A percentile compares a stretch with the other conserved stretches of the same genome.
Conservation (phyloP, 305 asterid species). For the Withania somnifera region DNA sequence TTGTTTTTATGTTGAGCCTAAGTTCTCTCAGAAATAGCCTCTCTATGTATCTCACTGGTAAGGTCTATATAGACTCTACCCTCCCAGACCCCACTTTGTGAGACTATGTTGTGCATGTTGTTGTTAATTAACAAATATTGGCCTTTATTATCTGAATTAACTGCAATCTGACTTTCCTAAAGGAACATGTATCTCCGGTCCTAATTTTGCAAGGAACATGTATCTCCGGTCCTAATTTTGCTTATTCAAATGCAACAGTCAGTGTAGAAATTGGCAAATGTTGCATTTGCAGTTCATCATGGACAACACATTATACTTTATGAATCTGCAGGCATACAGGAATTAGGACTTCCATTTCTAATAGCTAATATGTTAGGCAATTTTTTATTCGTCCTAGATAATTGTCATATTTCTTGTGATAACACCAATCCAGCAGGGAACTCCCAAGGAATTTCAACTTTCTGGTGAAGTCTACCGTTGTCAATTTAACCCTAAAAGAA, state of each 20-base stretch:
- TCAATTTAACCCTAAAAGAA: not conserved
- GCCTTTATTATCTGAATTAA: not conserved
- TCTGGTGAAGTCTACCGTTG: not conserved
- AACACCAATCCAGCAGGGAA: not conserved
- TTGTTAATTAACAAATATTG: not conserved
- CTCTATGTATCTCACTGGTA: too few species aligned
- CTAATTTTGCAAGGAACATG: not conserved
- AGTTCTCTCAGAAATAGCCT: too few species aligned
- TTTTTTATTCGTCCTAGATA: not conserved
- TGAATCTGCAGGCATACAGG: not conserved
- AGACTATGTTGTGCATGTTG: too few species aligned
- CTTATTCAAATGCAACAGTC: not conserved
- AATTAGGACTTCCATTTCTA: not conserved
- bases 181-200: not conserved
- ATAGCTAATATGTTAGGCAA: not conserved
- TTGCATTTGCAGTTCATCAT: not conserved
- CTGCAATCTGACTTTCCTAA: not conserved
- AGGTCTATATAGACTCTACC: too few species aligned
- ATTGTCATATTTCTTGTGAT: not conserved
- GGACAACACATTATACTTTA: not conserved
- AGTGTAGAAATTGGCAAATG: not conserved
- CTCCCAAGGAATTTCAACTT: not conserved
- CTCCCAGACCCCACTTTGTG: too few species aligned
- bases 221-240: not conserved
- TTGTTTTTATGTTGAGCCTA: too few species aligned